A percentile compares a stretch with the other conserved stretches of the same genome.
These are phyloP conservation scores for Cryphonectria nitschkei DNA, from an alignment of 2,329 filamentous ascomycete genomes.

Conservation along the genomic window DNA sequence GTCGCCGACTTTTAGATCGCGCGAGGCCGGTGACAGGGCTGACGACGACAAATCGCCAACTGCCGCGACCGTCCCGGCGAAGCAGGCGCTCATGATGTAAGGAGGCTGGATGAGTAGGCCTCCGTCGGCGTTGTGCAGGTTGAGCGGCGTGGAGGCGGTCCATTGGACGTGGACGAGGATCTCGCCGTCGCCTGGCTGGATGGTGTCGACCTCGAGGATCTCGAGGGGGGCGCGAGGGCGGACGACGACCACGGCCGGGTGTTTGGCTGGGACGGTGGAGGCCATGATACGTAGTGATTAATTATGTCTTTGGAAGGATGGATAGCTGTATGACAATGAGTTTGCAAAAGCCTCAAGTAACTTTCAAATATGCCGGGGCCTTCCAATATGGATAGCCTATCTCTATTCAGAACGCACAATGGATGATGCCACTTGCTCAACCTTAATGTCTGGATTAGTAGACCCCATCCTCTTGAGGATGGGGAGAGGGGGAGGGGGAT, in stretches of 20 bases:
- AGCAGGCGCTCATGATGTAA: constrained; percentile 53
- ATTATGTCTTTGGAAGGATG: background rate
- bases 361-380: background rate
- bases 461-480: too few relatives aligned
- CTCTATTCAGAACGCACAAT: background rate
- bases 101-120: constrained; percentile 57
- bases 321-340: background rate
- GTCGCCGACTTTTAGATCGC: constrained; percentile 55
- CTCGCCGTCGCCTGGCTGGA: constrained; percentile 47
- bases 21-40: constrained; percentile 27
- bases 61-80: constrained; percentile 57
- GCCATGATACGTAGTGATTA: constrained; percentile 21
- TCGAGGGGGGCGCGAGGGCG: constrained; percentile 33
- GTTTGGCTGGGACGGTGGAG: constrained; percentile 33
- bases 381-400: background rate
- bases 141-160: constrained; percentile 64
- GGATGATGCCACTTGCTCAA: too few relatives aligned
- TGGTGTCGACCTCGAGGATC: constrained; percentile 34
- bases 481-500: too few relatives aligned
- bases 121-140: constrained; percentile 65
- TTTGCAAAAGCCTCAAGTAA: background rate
- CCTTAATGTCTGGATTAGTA: too few relatives aligned
- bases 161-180: constrained; percentile 59
- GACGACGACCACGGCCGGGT: constrained; percentile 35
- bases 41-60: constrained; percentile 43